phyloP scores from a whole-genome alignment of 495 filamentous ascomycete species.

The Xylaria venustula region DNA sequence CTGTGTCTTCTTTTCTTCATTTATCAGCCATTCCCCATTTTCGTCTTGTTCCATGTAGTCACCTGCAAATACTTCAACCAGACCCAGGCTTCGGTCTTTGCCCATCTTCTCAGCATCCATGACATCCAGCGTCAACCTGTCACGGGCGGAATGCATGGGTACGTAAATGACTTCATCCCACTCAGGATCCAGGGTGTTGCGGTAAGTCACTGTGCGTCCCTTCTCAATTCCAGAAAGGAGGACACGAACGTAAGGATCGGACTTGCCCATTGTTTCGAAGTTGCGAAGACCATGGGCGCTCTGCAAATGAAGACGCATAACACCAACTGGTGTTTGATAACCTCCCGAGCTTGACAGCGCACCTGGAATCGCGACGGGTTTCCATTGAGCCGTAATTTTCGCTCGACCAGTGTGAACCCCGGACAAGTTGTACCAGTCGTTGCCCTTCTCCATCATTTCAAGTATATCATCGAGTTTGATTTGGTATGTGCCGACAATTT shows the following conservation, averaged over 20 bases:
- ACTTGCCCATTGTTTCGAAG: constrained; percentile 92
- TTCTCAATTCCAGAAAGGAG: constrained; percentile 87
- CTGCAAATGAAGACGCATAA: constrained; percentile 91
- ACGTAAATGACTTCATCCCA: constrained; percentile 97
- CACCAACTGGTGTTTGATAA: constrained; percentile 89
- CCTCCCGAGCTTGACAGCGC: constrained; percentile 73
- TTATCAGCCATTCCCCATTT: constrained; percentile 74
- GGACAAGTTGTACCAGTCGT: constrained; percentile 91
- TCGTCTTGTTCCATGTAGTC: constrained; percentile 80
- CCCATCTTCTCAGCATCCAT: constrained; percentile 94
- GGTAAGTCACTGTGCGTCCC: constrained; percentile 88
- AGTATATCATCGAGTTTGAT: constrained; percentile 93
- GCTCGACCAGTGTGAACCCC: constrained; percentile 79
- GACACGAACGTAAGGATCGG: constrained; percentile 88
- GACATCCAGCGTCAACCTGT: constrained; percentile 84
- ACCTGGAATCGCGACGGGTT: constrained; percentile 83
- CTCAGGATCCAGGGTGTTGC: constrained; percentile 91
- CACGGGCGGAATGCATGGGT: constrained; percentile 81
- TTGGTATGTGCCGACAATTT: constrained; percentile 84
- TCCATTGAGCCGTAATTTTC: constrained; percentile 90
- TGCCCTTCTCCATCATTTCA: constrained; percentile 84
- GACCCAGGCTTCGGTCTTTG: constrained; percentile 82
- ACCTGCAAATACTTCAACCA: constrained; percentile 67
- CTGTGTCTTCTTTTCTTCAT: constrained; percentile 68
- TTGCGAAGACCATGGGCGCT: constrained; percentile 81